phyloP scores from a whole-genome alignment of 495 filamentous ascomycete species.

The Hyaloscypha bicolor region DNA sequence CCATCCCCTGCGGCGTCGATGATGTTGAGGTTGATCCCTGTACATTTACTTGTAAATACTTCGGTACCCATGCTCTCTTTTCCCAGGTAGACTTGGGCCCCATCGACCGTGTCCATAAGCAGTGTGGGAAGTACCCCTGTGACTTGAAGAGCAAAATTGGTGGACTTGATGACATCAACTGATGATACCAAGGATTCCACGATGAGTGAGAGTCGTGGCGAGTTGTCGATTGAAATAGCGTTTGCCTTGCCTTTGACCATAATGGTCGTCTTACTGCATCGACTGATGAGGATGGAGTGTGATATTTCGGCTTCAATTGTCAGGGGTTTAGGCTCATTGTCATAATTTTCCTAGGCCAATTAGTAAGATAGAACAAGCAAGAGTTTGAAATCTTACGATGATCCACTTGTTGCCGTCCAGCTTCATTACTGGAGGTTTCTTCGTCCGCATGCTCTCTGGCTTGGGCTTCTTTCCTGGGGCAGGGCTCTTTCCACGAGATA shows the following conservation, averaged over 20 bases:
- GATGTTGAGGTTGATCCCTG: conserved; percentile 82
- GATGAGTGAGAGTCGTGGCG: conserved; percentile 76
- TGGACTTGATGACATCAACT: conserved; percentile 91
- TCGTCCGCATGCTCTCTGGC: conserved; percentile 89
- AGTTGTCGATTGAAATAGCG: conserved; percentile 92
- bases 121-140: conserved; percentile 81
- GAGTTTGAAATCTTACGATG: conserved; percentile 52
- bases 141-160: conserved; percentile 90
- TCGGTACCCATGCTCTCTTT: conserved; percentile 76
- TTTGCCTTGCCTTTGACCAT: conserved; percentile 91
- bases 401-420: conserved; percentile 96
- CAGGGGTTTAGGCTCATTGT: conserved; percentile 67
- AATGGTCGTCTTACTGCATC: conserved; percentile 88
- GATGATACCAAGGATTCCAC: conserved; percentile 88
- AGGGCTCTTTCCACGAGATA: conserved; percentile 71
- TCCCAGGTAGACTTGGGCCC: conserved; percentile 81
- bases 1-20: conserved; percentile 38
- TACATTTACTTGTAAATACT: conserved; percentile 85
- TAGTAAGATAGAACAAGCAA: conserved; percentile 8
- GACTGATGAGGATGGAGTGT: conserved; percentile 89
- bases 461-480: conserved; percentile 90
- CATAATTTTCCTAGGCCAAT: conserved; percentile 76
- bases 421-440: conserved; percentile 90
- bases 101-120: conserved; percentile 90
- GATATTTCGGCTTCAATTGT: conserved; percentile 77